These are phyloP conservation scores for Nakazawaea peltata DNA, from an alignment of 805 yeast species.

Conservation along the genomic window DNA sequence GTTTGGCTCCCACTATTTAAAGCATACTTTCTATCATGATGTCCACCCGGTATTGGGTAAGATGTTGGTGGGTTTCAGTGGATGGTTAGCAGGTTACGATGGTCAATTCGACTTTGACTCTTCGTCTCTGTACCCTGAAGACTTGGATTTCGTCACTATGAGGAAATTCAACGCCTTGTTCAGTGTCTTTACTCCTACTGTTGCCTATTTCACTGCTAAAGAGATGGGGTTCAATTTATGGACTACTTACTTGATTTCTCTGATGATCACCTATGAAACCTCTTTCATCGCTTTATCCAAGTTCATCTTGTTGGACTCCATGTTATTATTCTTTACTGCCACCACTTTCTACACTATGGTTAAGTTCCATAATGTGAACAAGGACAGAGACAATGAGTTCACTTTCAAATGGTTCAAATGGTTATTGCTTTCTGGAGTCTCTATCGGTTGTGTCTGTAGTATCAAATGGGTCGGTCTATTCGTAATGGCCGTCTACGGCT, in stretches of 20 bases:
- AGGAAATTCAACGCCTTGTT: constrained; percentile 65
- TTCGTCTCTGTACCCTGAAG: constrained; percentile 68
- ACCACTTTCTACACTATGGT: constrained; percentile 57
- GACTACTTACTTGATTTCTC: constrained; percentile 51
- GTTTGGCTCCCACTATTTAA: constrained; percentile 72
- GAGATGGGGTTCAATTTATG: constrained; percentile 42
- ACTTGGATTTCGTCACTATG: constrained; percentile 62
- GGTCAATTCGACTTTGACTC: constrained; percentile 89
- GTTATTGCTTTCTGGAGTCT: constrained; percentile 54
- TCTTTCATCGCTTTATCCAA: constrained; percentile 64
- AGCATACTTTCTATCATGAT: constrained; percentile 77
- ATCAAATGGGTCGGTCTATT: constrained; percentile 84
- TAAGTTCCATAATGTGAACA: constrained; percentile 41
- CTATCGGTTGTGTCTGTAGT: constrained; percentile 77
- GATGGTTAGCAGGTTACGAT: constrained; percentile 75
- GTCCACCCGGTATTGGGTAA: constrained; percentile 87
- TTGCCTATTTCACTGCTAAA: constrained; percentile 64
- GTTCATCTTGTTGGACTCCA: constrained; percentile 70
- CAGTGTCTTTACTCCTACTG: constrained; percentile 58
- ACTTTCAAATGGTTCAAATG: constrained; percentile 38
- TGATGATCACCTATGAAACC: constrained; percentile 60
- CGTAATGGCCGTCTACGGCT: constrained; percentile 51
- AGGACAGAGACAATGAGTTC: constrained; percentile 27
- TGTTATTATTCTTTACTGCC: constrained; percentile 68
- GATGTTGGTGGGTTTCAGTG: constrained; percentile 71